Evolutionary conservation across 805 yeast species (phyloP).

Genomic region (Pichia occidentalis): DNA sequence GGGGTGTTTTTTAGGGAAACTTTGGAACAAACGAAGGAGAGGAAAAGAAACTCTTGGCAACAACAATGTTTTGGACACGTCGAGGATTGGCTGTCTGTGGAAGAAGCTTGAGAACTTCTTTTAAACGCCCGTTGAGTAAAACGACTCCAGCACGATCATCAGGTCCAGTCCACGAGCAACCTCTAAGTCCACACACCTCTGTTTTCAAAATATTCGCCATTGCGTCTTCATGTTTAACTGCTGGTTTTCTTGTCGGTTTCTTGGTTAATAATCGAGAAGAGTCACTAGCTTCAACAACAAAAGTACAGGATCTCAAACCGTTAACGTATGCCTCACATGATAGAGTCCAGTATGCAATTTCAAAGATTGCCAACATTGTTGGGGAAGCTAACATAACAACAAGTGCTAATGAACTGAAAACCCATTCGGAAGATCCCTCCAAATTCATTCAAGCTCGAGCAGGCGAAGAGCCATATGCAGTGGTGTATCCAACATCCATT

Average conservation of each 20-base stretch:
- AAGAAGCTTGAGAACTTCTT: no score
- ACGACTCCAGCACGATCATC: no score
- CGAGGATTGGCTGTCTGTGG: no score
- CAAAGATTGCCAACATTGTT: constrained; percentile 44
- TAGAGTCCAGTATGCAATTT: constrained; percentile 45
- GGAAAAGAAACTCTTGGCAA: no score
- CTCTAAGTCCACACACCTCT: not conserved
- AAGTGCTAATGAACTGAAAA: constrained; percentile 28
- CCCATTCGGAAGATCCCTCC: constrained; percentile 30
- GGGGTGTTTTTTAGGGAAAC: no score
- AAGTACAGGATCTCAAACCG: constrained; percentile 36
- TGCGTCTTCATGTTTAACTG: constrained; percentile 11
- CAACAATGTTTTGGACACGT: no score
- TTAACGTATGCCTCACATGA: constrained; percentile 49
- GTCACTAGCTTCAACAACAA: constrained; percentile 15
- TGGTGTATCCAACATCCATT: constrained; percentile 57
- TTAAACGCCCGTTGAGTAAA: no score
- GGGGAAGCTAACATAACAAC: constrained; percentile 46
- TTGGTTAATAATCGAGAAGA: not conserved
- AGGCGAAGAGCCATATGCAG: constrained; percentile 32
- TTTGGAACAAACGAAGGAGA: no score
- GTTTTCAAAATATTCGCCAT: constrained; percentile 6
- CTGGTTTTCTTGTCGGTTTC: constrained; percentile 13
- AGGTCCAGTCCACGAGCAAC: no score
- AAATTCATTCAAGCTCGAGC: constrained; percentile 27